phyloP scores from a whole-genome alignment of 345 rosid genomes.

The Garcia nutans region DNA sequence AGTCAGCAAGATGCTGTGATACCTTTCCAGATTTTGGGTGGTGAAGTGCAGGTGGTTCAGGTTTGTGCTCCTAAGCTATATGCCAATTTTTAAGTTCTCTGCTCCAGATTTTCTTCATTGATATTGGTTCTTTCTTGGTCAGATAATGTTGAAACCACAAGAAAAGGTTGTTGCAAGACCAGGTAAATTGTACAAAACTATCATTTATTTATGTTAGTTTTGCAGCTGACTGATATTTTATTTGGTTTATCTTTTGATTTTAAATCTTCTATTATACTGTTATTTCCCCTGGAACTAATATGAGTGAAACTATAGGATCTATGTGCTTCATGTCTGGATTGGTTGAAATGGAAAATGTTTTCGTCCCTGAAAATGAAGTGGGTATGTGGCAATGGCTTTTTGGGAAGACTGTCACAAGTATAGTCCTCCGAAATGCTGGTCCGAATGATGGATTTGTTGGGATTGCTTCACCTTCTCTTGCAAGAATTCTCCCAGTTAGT shows the following conservation, averaged over 20 bases:
- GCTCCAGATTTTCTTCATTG: slow-evolving; percentile 4
- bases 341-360: slow-evolving; percentile 82
- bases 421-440: slow-evolving; percentile 69
- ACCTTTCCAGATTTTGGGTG: slow-evolving; percentile 95
- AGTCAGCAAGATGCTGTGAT: slow-evolving; percentile 79
- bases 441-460: slow-evolving; percentile 82
- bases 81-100: background rate
- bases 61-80: slow-evolving; percentile 33
- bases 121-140: slow-evolving; percentile 24
- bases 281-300: slow-evolving; percentile 11
- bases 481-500: slow-evolving; percentile 96
- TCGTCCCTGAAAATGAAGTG: slow-evolving; percentile 81
- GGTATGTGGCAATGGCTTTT: slow-evolving; percentile 95
- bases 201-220: background rate
- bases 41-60: slow-evolving; percentile 99
- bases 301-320: slow-evolving; percentile 50
- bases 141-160: slow-evolving; percentile 95
- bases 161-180: slow-evolving; percentile 82
- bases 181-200: slow-evolving; percentile 44
- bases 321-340: slow-evolving; percentile 98
- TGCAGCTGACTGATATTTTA: background rate
- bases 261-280: background rate
- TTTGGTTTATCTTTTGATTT: slow-evolving; percentile 3
- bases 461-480: slow-evolving; percentile 90
- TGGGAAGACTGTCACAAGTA: slow-evolving; percentile 79